These are phyloP conservation scores for Eucalyptus polybractea DNA, from an alignment of 345 rosid species.

Conservation along the genomic window DNA sequence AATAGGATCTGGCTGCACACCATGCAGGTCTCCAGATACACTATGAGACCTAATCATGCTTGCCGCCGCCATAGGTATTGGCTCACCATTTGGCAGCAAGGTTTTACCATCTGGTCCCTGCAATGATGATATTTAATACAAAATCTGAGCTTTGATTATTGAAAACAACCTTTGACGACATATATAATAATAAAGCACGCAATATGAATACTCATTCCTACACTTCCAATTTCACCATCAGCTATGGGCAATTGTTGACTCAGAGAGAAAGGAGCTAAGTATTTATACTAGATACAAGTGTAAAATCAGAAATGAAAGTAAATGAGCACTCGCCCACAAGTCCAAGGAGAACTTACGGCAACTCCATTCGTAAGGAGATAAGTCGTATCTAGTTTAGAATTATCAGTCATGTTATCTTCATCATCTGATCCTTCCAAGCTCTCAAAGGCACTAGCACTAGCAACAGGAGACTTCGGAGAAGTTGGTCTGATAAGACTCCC, in stretches of 20 bases:
- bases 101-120: constrained; percentile 32
- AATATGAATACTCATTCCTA: not conserved
- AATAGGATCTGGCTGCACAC: constrained; percentile 97
- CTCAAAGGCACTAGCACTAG: constrained; percentile 92
- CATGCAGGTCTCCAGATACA: constrained; percentile 90
- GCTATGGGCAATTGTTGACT: not conserved
- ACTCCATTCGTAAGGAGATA: constrained; percentile 62
- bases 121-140: not conserved
- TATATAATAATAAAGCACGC: too few relatives aligned
- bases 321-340: not conserved
- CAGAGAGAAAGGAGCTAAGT: not conserved
- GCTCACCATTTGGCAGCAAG: constrained; percentile 49
- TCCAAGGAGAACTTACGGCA: constrained; percentile 50
- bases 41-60: constrained; percentile 94
- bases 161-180: not conserved
- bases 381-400: constrained; percentile 39
- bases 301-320: not conserved
- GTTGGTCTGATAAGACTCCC: constrained; percentile 59
- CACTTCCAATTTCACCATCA: not conserved
- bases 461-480: constrained; percentile 92
- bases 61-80: constrained; percentile 44
- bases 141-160: not conserved
- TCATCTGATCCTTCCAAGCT: constrained; percentile 91
- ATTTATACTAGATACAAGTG: not conserved
- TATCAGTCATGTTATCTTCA: constrained; percentile 66